phyloP scores from a whole-genome alignment of 805 yeast species.

The Yamadazyma endophytica region DNA sequence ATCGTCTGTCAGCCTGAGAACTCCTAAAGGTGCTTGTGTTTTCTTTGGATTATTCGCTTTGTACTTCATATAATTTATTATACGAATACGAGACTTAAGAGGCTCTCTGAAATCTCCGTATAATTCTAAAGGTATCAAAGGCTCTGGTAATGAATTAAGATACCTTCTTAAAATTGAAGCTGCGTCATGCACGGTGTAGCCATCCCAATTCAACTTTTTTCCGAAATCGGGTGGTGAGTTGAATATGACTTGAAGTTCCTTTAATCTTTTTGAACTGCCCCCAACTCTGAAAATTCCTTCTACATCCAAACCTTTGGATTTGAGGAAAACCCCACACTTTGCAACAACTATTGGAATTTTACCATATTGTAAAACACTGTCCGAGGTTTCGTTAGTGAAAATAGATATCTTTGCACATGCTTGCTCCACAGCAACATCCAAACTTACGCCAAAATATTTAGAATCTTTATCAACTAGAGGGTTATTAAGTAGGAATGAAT shows the following conservation, averaged over 20 bases:
- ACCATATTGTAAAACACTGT: constrained; percentile 75
- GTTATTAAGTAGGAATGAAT: constrained; percentile 44
- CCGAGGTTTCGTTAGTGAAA: constrained; percentile 47
- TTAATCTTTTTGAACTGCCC: constrained; percentile 84
- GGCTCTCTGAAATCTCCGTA: constrained; percentile 82
- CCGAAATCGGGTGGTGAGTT: constrained; percentile 90
- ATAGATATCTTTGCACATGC: constrained; percentile 78
- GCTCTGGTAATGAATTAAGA: constrained; percentile 86
- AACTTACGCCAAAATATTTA: constrained; percentile 75
- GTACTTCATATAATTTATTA: constrained; percentile 61
- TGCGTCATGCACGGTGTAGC: constrained; percentile 94
- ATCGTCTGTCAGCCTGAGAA: too few species aligned
- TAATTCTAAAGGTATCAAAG: constrained; percentile 72
- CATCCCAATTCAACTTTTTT: constrained; percentile 83
- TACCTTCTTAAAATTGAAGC: constrained; percentile 85
- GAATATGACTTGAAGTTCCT: constrained; percentile 78
- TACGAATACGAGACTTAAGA: constrained; percentile 56
- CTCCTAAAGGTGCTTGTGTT: too few species aligned
- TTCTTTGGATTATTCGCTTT: constrained; percentile 44
- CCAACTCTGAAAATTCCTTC: constrained; percentile 94
- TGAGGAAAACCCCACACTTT: constrained; percentile 83
- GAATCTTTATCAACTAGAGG: constrained; percentile 42
- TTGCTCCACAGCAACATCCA: constrained; percentile 62
- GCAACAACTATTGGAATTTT: constrained; percentile 93
- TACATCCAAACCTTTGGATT: constrained; percentile 68